Conservation (phyloP, 768 basidiomycete species). For the Filobasidium floriforme region DNA sequence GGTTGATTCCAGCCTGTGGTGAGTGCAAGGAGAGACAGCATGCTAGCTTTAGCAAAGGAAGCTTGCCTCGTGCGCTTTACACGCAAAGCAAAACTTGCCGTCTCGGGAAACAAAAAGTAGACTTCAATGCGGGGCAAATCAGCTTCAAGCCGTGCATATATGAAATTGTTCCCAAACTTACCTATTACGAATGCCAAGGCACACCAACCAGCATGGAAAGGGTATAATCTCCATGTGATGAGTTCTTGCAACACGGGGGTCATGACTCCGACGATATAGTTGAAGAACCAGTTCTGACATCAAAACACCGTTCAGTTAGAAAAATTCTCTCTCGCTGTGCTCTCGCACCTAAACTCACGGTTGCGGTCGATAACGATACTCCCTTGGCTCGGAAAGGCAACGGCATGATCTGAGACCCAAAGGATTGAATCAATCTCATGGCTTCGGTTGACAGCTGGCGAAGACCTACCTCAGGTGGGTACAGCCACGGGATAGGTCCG, state of each 20-base stretch:
- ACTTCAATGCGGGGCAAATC: slow-evolving; percentile 21
- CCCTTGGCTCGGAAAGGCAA: slow-evolving; percentile 83
- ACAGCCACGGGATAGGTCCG: slow-evolving; percentile 83
- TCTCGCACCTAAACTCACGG: slow-evolving; percentile 44
- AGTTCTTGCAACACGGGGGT: slow-evolving; percentile 80
- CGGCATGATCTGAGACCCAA: slow-evolving; percentile 63
- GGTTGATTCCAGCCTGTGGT: not conserved
- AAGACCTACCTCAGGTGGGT: slow-evolving; percentile 66
- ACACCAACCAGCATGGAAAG: slow-evolving; percentile 92
- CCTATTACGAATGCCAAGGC: slow-evolving; percentile 74
- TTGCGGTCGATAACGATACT: slow-evolving; percentile 88
- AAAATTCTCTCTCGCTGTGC: not conserved
- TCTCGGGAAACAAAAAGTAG: slow-evolving; percentile 44
- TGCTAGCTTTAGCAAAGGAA: not conserved
- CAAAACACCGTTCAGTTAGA: not conserved
- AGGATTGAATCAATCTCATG: too few relatives aligned
- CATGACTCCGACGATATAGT: slow-evolving; percentile 72
- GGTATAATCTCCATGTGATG: slow-evolving; percentile 85
- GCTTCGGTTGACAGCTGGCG: too few relatives aligned
- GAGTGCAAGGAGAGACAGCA: not conserved
- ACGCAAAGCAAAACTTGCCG: slow-evolving; percentile 30
- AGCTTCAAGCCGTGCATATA: not conserved
- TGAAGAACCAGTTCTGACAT: slow-evolving; percentile 50
- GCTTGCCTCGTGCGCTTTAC: too few relatives aligned
- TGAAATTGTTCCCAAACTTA: slow-evolving; percentile 37